Percentiles rank a stretch among this genome's conserved stretches.
Evolutionary conservation across 2,329 filamentous ascomycete genomes (phyloP).

Genomic region (Zasmidium citrigriseum): DNA sequence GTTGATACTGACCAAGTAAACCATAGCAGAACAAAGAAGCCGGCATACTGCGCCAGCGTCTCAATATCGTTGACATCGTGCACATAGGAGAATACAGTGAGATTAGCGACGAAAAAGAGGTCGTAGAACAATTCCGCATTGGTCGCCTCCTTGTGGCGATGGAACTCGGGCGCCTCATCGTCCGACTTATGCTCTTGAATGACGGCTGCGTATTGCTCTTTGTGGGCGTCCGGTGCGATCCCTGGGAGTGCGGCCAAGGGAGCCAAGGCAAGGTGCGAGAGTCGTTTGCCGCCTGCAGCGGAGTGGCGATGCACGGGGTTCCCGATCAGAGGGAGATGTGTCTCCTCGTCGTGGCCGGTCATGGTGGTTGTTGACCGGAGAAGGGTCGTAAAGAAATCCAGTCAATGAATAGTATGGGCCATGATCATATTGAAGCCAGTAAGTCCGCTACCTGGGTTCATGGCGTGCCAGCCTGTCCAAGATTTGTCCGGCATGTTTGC

Average conservation of each 20-base stretch:
- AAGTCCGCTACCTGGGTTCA: no score
- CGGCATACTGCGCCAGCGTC: slow-evolving; percentile 46
- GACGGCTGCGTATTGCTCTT: neutral
- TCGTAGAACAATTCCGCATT: slow-evolving; percentile 59
- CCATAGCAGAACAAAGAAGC: slow-evolving; percentile 61
- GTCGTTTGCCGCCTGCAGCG: neutral
- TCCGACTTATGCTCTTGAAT: neutral
- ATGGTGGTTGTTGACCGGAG: no score
- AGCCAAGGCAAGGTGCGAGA: neutral
- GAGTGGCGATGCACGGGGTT: neutral
- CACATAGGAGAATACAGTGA: slow-evolving; percentile 62
- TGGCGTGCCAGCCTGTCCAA: no score
- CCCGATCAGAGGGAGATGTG: no score
- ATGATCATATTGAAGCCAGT: no score
- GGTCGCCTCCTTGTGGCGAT: neutral
- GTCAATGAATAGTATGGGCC: no score
- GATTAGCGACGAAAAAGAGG: slow-evolving; percentile 64
- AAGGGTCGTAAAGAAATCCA: no score
- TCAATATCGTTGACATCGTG: slow-evolving; percentile 56
- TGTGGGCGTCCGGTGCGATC: neutral
- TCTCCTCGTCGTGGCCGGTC: no score
- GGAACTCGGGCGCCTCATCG: neutral
- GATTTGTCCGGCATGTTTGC: no score
- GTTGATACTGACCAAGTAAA: slow-evolving; percentile 64
- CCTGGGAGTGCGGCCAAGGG: neutral